Conservation (phyloP, 2,329 filamentous ascomycete genomes). For the Fusarium illudens region DNA sequence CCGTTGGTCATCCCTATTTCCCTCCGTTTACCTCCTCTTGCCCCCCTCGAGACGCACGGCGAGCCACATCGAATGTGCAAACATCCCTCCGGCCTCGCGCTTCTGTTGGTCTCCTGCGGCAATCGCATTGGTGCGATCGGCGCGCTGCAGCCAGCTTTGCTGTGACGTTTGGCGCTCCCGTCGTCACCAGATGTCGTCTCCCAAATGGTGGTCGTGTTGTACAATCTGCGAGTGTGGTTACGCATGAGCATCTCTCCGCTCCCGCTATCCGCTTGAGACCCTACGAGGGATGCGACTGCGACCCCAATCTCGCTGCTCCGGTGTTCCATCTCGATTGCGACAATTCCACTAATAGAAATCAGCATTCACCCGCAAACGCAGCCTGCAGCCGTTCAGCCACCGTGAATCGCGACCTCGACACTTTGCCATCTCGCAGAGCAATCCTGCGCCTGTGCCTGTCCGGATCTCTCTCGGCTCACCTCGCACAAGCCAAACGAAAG, state of each 20-base stretch:
- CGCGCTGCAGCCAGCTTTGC: conserved; percentile 10
- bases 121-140: conserved; percentile 33
- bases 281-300: conserved; percentile 20
- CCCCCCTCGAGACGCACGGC: conserved; percentile 3
- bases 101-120: conserved; percentile 15
- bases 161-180: conserved; percentile 34
- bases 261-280: conserved; percentile 28
- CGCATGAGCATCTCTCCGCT: conserved; percentile 38
- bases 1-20: conserved; percentile 30
- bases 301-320: conserved; percentile 20
- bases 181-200: conserved; percentile 28
- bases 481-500: conserved; percentile 32
- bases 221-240: conserved; percentile 36
- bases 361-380: conserved; percentile 28
- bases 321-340: conserved; percentile 19
- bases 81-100: conserved; percentile 5
- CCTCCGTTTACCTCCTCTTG: conserved; percentile 8
- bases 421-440: conserved; percentile 21
- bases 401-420: conserved; percentile 21
- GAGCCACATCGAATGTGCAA: conserved; percentile 10
- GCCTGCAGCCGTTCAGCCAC: conserved; percentile 24
- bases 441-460: conserved; percentile 31
- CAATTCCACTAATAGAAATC: conserved; percentile 36
- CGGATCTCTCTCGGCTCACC: conserved; percentile 26
- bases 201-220: conserved; percentile 24